These are phyloP conservation scores for Hypoxylon sp. DNA, from an alignment of 2,329 filamentous ascomycete species.

Conservation along the genomic window DNA sequence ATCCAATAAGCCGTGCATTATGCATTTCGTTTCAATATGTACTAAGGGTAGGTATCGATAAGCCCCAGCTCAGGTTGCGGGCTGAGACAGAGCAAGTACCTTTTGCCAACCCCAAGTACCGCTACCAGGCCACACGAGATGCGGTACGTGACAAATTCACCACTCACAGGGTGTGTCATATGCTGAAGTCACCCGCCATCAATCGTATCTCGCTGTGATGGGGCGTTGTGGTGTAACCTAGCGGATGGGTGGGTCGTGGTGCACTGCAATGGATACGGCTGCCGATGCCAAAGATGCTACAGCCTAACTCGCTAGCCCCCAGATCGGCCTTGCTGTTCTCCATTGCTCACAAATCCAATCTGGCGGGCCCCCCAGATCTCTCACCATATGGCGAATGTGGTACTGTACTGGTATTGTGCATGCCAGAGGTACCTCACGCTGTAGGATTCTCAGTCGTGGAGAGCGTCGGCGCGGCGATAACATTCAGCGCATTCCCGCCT, in stretches of 20 bases:
- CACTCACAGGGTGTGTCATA: constrained; percentile 46
- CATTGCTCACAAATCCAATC: constrained; percentile 38
- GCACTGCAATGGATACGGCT: not conserved
- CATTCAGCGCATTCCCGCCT: not conserved
- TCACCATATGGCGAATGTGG: not conserved
- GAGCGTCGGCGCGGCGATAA: constrained; percentile 11
- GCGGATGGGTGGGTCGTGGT: not conserved
- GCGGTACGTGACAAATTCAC: constrained; percentile 41
- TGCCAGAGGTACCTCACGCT: constrained; percentile 2
- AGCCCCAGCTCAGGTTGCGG: not conserved
- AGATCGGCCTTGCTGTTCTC: constrained; percentile 22
- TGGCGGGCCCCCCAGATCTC: constrained; percentile 36
- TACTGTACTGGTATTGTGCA: not conserved
- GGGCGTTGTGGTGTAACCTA: constrained; percentile 6
- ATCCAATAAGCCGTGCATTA: constrained; percentile 2
- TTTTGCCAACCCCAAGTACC: constrained; percentile 35
- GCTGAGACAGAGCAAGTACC: constrained; percentile 32
- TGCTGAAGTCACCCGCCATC: constrained; percentile 47
- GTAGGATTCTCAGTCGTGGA: not conserved
- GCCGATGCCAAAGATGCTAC: not conserved
- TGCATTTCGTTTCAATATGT: not conserved
- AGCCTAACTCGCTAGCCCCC: constrained; percentile 1
- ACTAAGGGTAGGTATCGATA: constrained; percentile 7
- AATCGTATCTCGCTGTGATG: constrained; percentile 14
- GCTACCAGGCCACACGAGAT: constrained; percentile 32